Percentiles rank a stretch among this genome's conserved stretches.
Evolutionary conservation across 768 basidiomycete genomes (phyloP).

Genomic region (Mycena haematopus): DNA sequence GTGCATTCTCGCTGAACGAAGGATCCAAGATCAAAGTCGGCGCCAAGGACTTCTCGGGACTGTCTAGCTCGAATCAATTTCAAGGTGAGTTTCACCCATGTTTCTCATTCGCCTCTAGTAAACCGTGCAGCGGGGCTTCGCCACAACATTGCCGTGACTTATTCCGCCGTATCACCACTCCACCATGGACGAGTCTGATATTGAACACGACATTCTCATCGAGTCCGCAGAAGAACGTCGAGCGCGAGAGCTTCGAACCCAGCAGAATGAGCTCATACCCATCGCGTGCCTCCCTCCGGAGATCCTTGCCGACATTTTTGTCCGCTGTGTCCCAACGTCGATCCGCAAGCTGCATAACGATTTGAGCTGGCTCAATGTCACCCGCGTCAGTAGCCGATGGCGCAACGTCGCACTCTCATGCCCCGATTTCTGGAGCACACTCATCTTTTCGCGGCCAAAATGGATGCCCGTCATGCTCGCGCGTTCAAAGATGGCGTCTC

Average conservation of each 20-base stretch:
- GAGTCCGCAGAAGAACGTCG: constrained; percentile 18
- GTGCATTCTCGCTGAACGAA: not conserved
- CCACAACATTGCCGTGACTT: not conserved
- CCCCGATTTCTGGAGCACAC: constrained; percentile 28
- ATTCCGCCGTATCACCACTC: constrained; percentile 8
- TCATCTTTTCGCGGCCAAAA: constrained; percentile 26
- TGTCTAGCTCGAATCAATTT: no score
- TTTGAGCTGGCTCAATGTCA: constrained; percentile 27
- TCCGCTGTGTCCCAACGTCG: constrained; percentile 25
- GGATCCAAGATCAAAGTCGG: not conserved
- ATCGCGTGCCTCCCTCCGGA: constrained; percentile 28
- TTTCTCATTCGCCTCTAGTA: not conserved
- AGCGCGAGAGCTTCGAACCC: constrained; percentile 11
- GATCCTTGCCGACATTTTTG: constrained; percentile 30
- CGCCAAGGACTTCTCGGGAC: not conserved
- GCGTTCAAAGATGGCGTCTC: constrained; percentile 25
- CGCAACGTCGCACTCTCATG: constrained; percentile 27
- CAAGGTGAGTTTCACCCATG: not conserved
- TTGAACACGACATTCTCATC: constrained; percentile 1
- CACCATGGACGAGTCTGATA: not conserved
- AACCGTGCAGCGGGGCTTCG: not conserved
- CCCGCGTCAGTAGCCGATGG: constrained; percentile 24
- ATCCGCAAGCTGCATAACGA: constrained; percentile 4
- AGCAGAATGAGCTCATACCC: constrained; percentile 20
- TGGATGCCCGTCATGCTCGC: constrained; percentile 29